These are phyloP conservation scores for Verticillium nonalfalfae DNA, from an alignment of 2,329 filamentous ascomycete species.

Conservation along the genomic window DNA sequence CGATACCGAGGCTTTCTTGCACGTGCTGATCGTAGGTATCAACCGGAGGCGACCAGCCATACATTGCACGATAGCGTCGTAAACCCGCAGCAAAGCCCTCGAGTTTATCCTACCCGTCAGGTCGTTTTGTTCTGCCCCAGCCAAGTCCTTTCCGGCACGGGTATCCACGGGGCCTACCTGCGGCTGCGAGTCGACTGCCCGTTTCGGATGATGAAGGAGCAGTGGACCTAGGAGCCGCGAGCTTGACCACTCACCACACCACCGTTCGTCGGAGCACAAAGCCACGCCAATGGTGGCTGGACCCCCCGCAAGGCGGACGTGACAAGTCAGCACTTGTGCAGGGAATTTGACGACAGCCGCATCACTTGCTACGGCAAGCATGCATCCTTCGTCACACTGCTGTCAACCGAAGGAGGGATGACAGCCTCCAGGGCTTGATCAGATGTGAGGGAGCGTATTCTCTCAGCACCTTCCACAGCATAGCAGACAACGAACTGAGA, in stretches of 20 bases:
- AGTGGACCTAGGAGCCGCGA: not conserved
- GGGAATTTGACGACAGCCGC: slow-evolving; percentile 6
- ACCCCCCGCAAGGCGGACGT: not conserved
- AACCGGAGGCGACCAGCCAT: not conserved
- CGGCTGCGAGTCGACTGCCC: not conserved
- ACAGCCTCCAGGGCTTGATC: not conserved
- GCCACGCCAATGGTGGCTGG: not conserved
- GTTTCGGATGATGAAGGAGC: not conserved
- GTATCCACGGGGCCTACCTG: not conserved
- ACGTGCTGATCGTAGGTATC: not conserved
- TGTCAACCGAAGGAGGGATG: not conserved
- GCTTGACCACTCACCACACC: not conserved
- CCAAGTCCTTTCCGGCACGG: not conserved
- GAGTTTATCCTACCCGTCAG: not conserved
- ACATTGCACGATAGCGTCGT: not conserved
- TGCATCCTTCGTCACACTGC: slow-evolving; percentile 6
- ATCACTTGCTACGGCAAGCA: slow-evolving; percentile 4
- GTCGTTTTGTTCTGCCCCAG: not conserved
- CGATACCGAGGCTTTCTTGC: not conserved
- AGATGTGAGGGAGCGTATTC: not conserved
- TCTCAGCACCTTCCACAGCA: too few species aligned
- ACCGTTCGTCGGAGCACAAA: not conserved
- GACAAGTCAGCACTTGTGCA: slow-evolving; percentile 11
- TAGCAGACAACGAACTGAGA: too few species aligned
- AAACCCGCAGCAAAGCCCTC: not conserved